These are phyloP conservation scores for Niebla homalea DNA, from an alignment of 495 filamentous ascomycete species.

Conservation along the genomic window DNA sequence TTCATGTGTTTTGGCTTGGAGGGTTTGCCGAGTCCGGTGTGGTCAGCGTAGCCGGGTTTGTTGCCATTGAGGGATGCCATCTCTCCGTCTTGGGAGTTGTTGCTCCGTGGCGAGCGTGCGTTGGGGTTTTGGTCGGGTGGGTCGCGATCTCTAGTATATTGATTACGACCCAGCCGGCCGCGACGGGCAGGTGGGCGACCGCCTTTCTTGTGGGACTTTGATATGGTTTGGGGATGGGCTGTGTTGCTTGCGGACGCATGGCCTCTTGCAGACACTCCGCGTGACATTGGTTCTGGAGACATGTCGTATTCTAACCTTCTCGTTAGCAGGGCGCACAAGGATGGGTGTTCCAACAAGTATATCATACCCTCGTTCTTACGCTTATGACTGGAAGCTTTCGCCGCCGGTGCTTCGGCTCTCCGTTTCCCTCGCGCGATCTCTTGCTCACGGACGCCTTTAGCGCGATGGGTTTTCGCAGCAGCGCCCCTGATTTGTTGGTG, in stretches of 20 bases:
- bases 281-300: constrained; percentile 42
- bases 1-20: constrained; percentile 47
- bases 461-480: constrained; percentile 51
- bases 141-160: constrained; percentile 70
- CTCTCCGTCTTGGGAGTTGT: constrained; percentile 20
- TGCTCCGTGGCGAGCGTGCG: constrained; percentile 51
- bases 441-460: constrained; percentile 56
- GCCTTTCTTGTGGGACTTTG: constrained; percentile 44
- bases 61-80: constrained; percentile 20
- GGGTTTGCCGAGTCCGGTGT: constrained; percentile 34
- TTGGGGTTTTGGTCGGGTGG: constrained; percentile 27
- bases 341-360: not conserved
- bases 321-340: constrained; percentile 6
- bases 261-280: constrained; percentile 24
- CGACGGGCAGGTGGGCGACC: constrained; percentile 48
- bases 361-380: constrained; percentile 60
- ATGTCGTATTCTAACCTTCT: constrained; percentile 41
- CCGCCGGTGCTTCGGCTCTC: constrained; percentile 56
- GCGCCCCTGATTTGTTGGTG: constrained; percentile 53
- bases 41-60: constrained; percentile 26
- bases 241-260: not conserved
- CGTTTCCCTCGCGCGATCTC: constrained; percentile 51
- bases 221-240: not conserved
- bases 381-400: constrained; percentile 59
- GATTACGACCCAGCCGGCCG: constrained; percentile 67